A percentile compares a stretch with the other conserved stretches of the same genome.
These are phyloP conservation scores for Canna indica DNA, from an alignment of 176 grass and related monocot genomes.

Conservation along the genomic window DNA sequence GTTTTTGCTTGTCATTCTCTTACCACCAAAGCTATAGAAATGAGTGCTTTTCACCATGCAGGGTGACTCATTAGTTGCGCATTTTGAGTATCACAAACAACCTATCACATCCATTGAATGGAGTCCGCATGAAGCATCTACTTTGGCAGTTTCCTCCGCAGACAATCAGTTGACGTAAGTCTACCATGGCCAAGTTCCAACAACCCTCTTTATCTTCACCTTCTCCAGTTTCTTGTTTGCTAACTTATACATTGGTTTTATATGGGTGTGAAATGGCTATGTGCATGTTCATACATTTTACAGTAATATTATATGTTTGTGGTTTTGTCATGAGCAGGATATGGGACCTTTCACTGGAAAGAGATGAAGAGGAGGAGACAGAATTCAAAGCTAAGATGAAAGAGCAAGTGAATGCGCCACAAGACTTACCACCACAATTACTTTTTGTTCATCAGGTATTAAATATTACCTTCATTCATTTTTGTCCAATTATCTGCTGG, in stretches of 20 bases:
- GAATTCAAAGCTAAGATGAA: slow-evolving; percentile 75
- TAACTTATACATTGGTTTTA: background rate
- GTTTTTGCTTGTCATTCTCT: background rate
- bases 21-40: background rate
- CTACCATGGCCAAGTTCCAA: no score
- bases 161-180: slow-evolving; percentile 83
- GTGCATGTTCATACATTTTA: no score
- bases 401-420: slow-evolving; percentile 66
- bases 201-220: background rate
- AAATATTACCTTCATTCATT: background rate
- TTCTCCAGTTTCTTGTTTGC: background rate
- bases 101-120: slow-evolving; percentile 88
- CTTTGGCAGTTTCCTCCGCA: slow-evolving; percentile 71
- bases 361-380: slow-evolving; percentile 81
- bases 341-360: slow-evolving; percentile 86
- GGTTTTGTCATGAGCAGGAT: slow-evolving; percentile 31
- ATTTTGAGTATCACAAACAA: slow-evolving; percentile 81
- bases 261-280: no score
- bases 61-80: slow-evolving; percentile 45
- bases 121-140: slow-evolving; percentile 84
- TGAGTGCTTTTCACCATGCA: slow-evolving; percentile 6
- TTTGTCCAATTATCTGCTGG: background rate
- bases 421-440: slow-evolving; percentile 85
- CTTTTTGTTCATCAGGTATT: slow-evolving; percentile 87
- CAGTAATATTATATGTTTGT: no score